Evolutionary conservation across 2,329 filamentous ascomycete species (phyloP), one percentile per base, ranked within the genome.

Genomic region (Xylariaceae sp.): DNA sequence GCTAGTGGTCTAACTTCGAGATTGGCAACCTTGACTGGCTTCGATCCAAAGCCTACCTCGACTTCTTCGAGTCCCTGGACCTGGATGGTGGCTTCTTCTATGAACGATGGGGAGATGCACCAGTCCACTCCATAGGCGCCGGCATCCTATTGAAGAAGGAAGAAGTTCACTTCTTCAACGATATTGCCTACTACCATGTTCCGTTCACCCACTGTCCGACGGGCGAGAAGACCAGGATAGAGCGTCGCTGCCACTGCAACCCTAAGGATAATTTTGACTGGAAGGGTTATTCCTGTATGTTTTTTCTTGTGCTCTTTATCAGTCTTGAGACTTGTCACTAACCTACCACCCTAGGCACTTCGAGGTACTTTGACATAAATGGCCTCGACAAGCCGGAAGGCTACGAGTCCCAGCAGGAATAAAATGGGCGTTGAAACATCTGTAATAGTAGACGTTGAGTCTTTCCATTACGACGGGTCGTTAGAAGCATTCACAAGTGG

Each of bases 241-340:
- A 96, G 64, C 85, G 93, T 65, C 93, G 90, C 73, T 99, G 95
- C 75, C 89, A 93, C 75, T 99, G 95, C 78, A 92, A 99, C 71
- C 93, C 95, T 7, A 88, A 89, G 70, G 90, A 98, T 57, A 99
- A 99, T 80, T 99, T 99, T 81, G 95, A 99, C 77, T 99, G 96
- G 96, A 97, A 96, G 76, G 90, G 90, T 50, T 98, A 97, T 74
- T 96, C 91, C 73, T 98, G 93, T 96, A 85, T 80, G 90, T 80
- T 14, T 59, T n/a, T n/a, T n/a, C n/a, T n/a, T 20, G 19, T 19
- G 51, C 1, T n/a, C 21, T 18, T 23, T 19, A 21, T 14, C 18
- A 2, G 18, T 40, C 5, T 19, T 5, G 37, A 42, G 44, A 44
- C 4, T 42, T 20, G 12, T 50, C 48, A 48, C 53, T 63, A 57